Conservation (phyloP, 495 filamentous ascomycete species). For the Endocarpon pusillum region DNA sequence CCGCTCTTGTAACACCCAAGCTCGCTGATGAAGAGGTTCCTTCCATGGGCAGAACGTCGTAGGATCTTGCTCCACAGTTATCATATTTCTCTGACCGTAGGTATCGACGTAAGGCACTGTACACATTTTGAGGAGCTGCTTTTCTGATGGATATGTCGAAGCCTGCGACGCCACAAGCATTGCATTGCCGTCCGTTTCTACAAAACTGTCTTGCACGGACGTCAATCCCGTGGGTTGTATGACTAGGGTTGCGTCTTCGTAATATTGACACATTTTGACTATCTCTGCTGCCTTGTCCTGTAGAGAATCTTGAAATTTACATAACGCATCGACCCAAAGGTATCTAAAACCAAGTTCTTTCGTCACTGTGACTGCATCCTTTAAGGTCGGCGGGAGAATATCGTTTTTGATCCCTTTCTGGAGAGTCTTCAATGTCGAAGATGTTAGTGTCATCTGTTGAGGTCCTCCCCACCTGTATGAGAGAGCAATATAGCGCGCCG, state of each 20-base stretch:
- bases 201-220: not conserved
- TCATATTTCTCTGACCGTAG: too few relatives aligned
- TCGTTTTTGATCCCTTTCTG: not conserved
- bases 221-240: not conserved
- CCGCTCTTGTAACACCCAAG: conserved; percentile 1
- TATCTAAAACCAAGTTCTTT: not conserved
- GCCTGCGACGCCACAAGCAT: not conserved
- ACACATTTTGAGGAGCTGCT: too few relatives aligned
- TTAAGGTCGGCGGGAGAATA: not conserved
- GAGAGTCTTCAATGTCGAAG: not conserved
- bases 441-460: not conserved
- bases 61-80: too few relatives aligned
- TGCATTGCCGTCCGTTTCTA: not conserved
- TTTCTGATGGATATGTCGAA: too few relatives aligned
- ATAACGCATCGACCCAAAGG: not conserved
- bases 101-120: not conserved
- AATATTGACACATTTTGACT: not conserved
- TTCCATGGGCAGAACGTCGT: not conserved
- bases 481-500: not conserved
- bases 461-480: not conserved
- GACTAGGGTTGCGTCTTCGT: not conserved
- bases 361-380: not conserved
- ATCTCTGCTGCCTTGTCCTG: not conserved
- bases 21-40: not conserved
- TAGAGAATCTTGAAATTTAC: not conserved